These are phyloP conservation scores for Bretziella fagacearum DNA, from an alignment of 2,329 filamentous ascomycete genomes.

Conservation along the genomic window DNA sequence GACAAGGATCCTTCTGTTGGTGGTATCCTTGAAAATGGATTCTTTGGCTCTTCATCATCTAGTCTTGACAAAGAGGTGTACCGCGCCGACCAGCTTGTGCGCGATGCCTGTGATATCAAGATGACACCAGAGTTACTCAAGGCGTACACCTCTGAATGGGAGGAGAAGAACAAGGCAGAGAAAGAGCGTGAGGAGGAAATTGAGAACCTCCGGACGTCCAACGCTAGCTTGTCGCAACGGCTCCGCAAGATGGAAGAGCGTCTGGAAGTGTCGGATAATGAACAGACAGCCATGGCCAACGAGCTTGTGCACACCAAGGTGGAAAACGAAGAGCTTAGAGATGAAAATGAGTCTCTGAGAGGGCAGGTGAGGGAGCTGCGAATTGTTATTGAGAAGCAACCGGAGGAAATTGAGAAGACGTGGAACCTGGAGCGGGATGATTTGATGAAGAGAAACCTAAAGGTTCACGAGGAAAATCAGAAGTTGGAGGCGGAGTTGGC, in stretches of 20 bases:
- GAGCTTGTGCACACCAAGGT: slow-evolving; percentile 87
- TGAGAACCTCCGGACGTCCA: slow-evolving; percentile 50
- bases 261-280: slow-evolving; percentile 71
- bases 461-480: slow-evolving; percentile 87
- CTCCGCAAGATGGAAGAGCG: slow-evolving; percentile 78
- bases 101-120: slow-evolving; percentile 77
- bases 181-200: slow-evolving; percentile 71
- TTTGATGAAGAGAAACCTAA: slow-evolving; percentile 79
- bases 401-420: slow-evolving; percentile 66
- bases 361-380: slow-evolving; percentile 74
- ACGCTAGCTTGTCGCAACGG: slow-evolving; percentile 50
- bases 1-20: slow-evolving; percentile 84
- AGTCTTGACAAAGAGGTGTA: slow-evolving; percentile 90
- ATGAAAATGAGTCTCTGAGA: slow-evolving; percentile 76
- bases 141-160: slow-evolving; percentile 73
- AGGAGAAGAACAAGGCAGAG: slow-evolving; percentile 70
- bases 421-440: slow-evolving; percentile 76
- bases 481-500: slow-evolving; percentile 74
- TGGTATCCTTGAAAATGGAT: slow-evolving; percentile 86
- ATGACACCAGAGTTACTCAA: slow-evolving; percentile 71
- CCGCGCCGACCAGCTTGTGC: slow-evolving; percentile 79
- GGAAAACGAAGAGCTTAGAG: slow-evolving; percentile 74
- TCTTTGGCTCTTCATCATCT: slow-evolving; percentile 86
- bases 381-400: slow-evolving; percentile 75
- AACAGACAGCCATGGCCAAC: slow-evolving; percentile 80